These are phyloP conservation scores for Dryas integrifolia DNA, from an alignment of 331 rosid genomes.

Conservation along the genomic window DNA sequence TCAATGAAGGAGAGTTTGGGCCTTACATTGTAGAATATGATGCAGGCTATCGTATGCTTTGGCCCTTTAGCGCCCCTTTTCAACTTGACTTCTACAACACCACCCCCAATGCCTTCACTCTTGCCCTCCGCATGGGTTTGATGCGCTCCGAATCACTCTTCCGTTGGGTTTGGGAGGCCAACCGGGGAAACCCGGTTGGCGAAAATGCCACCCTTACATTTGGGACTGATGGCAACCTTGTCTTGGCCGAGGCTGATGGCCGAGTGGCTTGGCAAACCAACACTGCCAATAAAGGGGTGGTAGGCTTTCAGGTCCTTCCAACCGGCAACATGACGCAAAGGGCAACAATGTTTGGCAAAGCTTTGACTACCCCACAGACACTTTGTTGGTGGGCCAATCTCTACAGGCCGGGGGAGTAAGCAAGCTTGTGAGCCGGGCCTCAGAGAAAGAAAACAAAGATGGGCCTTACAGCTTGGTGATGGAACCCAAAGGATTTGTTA, in stretches of 20 bases:
- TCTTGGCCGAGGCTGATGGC: constrained; percentile 35
- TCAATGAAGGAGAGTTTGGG: constrained; percentile 38
- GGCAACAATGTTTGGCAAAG: constrained; percentile 40
- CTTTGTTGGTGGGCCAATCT: constrained; percentile 37
- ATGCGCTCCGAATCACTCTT: constrained; percentile 26
- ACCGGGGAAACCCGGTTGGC: constrained; percentile 35
- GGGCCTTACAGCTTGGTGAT: constrained; percentile 56
- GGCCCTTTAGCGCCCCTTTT: constrained; percentile 14
- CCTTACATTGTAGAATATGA: constrained; percentile 31
- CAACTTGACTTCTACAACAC: constrained; percentile 36
- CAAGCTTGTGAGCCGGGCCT: too few relatives aligned
- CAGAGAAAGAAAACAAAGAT: constrained; percentile 21
- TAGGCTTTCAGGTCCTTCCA: constrained; percentile 20
- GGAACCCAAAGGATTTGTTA: constrained; percentile 46
- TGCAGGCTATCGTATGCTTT: constrained; percentile 22
- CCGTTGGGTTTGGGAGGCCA: constrained; percentile 50
- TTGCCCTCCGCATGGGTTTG: constrained; percentile 30
- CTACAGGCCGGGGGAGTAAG: too few relatives aligned
- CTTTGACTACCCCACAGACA: constrained; percentile 35
- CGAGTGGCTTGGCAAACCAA: constrained; percentile 33
- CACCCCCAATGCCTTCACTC: constrained; percentile 38
- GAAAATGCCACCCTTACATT: constrained; percentile 37
- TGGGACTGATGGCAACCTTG: constrained; percentile 31
- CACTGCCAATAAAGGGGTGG: constrained; percentile 39
- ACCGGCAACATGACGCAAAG: constrained; percentile 35